Base-by-base conservation (phyloP, 2,329 filamentous ascomycete genomes). In the Sporothrix globosa region DNA sequence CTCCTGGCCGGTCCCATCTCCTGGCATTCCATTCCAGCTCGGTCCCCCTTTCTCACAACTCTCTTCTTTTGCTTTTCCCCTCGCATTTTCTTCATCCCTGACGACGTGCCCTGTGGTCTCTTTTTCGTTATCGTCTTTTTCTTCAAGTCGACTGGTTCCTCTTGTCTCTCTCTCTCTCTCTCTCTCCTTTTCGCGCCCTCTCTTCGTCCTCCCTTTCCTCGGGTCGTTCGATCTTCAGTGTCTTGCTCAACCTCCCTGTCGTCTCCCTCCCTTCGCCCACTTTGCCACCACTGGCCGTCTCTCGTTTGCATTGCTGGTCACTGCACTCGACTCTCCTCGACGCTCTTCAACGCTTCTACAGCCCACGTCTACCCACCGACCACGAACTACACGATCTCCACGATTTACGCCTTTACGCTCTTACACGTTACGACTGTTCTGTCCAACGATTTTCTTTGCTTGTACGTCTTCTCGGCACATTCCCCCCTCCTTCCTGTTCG, bases 241-340 rank as follows among this genome's bases (percentile, higher is more conserved):
- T 61, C 68, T 69, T 70, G 52, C 61, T 52, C 50, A 19, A 21
- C 60, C 67, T 63, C 56, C 67, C 67, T 69, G 50, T 54, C 65
- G 27, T 30, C 27, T 30, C 24, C 50, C 30, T 65, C 19, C 24
- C 24, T 21, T 41, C 34, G 19, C 39, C 24, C 27, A 48, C 10
- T 53, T 14, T 34, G 13, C 52, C 41, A 44, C 41, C 41, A 13
- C 11, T 34, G 34, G 34, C 7, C 34, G 34, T 34, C 34, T 9
- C 41, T 17, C 13, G 41, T 30, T 52, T 70, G 69, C 63, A 41
- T 67, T 71, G 70, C 70, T 71, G 70, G 70, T 67, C 70, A 71
- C 70, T 67, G 53, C 70, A 61, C 70, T 21, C n/a, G 17, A 10
- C 17, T 63, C 53, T 50, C 34, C 34, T 34, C 1, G 34, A 34